Base-by-base conservation (phyloP, 768 basidiomycete species). In the Tricholoma sp. region DNA sequence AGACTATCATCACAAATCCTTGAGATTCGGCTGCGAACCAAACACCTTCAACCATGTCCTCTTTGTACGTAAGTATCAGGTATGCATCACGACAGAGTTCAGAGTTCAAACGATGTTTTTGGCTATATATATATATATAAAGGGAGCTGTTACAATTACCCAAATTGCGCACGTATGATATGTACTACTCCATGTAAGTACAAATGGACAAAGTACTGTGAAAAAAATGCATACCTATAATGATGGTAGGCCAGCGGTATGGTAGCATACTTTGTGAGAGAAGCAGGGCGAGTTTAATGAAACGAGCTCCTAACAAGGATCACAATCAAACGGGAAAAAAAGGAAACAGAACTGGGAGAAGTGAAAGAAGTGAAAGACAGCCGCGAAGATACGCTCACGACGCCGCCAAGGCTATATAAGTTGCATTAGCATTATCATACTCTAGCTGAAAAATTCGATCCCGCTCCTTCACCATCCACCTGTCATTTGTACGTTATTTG, bases 351-450 rank as follows among this genome's bases (percentile, higher is more conserved):
- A 52, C 12, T 24, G 24, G 24, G 24, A 24, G 4, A 11, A 53
- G 12, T 33, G n/a, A 42, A 28, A 48, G n/a, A 47, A n/a, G 49
- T 3, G 13, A 39, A 24, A 12, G 13, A 31, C 3, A 9, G 32
- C 10, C 10, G n/a, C 12, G 15, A 29, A 5, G 17, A 7, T 29
- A n/a, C 29, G 11, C 32, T 80, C 69, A 92, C 61, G 89, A 87
- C 59, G 88, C 80, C 28, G 89, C 84, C 56, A 90, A 77, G 68
- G 90, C 94, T 71, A 92, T 90, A 68, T 96, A 96, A 55, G 82
- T 80, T 55, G 85, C 67, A 61, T 80, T 84, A 5, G 92, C 83
- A 49, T 80, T 83, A 62, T 91, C 85, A 71, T 97, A 96, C 67
- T 91, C 86, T 54, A 77, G 71, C 52, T 82, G 80, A 67, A 98